Conservation (phyloP, 2,329 filamentous ascomycete genomes). For the Orbilia javanica region DNA sequence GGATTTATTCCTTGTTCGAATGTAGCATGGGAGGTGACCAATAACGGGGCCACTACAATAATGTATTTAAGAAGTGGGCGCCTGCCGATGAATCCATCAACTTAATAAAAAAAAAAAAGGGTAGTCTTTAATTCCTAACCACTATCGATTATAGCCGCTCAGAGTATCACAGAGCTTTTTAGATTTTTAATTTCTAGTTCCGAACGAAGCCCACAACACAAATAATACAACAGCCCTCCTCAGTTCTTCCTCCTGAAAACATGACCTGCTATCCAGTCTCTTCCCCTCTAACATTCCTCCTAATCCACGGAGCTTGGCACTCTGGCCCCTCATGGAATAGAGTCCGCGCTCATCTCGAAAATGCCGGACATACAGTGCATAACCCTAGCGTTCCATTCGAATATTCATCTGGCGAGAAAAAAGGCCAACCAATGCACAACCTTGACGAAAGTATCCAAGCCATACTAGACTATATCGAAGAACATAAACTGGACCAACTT, state of each 20-base stretch:
- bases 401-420: neutral
- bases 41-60: neutral
- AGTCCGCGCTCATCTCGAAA: slow-evolving; percentile 31
- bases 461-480: slow-evolving; percentile 36
- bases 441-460: slow-evolving; percentile 23
- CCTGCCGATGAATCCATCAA: neutral
- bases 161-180: too few species aligned
- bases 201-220: neutral
- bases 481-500: slow-evolving; percentile 33
- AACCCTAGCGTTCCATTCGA: slow-evolving; percentile 27
- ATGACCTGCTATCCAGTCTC: slow-evolving; percentile 35
- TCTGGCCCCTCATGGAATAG: slow-evolving; percentile 29
- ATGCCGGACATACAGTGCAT: slow-evolving; percentile 48
- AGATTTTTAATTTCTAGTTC: too few species aligned
- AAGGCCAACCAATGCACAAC: slow-evolving; percentile 22
- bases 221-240: slow-evolving; percentile 26
- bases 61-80: neutral
- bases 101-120: too few species aligned
- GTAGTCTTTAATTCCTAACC: neutral
- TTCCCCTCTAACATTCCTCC: slow-evolving; percentile 31
- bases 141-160: too few species aligned
- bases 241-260: neutral
- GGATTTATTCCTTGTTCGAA: neutral
- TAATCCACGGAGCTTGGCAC: slow-evolving; percentile 53
- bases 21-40: neutral